Evolutionary conservation across 2,329 filamentous ascomycete species (phyloP), one percentile per base, ranked within the genome.

Genomic region (Fusarium albosuccineum): DNA sequence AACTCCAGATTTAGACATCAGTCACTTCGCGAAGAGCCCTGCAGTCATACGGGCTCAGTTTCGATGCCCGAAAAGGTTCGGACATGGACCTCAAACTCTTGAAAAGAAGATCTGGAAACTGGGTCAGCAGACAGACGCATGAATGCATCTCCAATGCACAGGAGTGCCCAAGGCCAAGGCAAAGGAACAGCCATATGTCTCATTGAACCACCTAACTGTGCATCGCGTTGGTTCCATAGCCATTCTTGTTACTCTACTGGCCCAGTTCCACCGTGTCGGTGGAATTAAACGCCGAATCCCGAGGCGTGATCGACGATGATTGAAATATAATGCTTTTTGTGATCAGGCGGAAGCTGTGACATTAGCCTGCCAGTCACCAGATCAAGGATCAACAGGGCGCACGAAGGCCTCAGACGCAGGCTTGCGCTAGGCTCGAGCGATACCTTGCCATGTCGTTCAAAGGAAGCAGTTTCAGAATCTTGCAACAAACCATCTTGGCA

Each of bases 221-320:
- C 36, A 39, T n/a, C 36, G 14, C 8, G 13, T 14, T n/a, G 13
- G 14, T 39, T 39, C 14, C 36, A 14, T 16, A 34, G 14, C 34
- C 48, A 16, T 39, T n/a, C 48, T 26, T 51, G 36, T 51, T 51
- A 17, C 48, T 29, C 39, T 51, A 36, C 34, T 14, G 29, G 16
- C 33, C 22, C 9, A 11, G 11, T 6, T 9, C 39, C 10, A 9
- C 9, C 27, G 9, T 27, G 17, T 14, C 40, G 40, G 40, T 13
- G 26, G 10, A 27, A 44, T 27, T 5, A 17, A 29, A 44, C 22
- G 5, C 40, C 16, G 40, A 45, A 45, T 8, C 26, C 13, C 26
- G 26, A 45, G 11, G 9, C 13, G 30, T 8, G 41, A 41, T 29
- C 22, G 10, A 7, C 22, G 26, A 13, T 44, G 22, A 4, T 29